Base-by-base conservation (phyloP, 2,329 filamentous ascomycete genomes). In the Talaromyces marneffei region DNA sequence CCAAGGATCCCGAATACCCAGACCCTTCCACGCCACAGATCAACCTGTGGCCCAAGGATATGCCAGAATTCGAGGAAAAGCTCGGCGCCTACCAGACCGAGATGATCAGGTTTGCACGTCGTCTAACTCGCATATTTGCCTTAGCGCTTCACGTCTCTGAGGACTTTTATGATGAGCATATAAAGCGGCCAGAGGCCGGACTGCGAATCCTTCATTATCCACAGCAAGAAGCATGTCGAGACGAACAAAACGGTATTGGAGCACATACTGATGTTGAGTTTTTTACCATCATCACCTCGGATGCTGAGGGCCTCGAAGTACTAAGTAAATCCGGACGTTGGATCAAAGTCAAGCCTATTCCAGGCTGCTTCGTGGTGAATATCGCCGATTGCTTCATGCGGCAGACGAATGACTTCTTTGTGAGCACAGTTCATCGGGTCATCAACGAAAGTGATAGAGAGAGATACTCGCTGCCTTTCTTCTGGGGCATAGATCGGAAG, bases 251-350 rank as follows among this genome's bases (percentile, higher is more conserved):
- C 35, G 71, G 71, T 20, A 70, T 57, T 14, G 55, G 55, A 18
- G 55, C 77, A 0, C 77, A 79, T 57, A 78, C 76, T 0, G 77
- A 78, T 57, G 72, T 75, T 58, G 71, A 78, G 61, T 72, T 72
- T 57, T 78, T 78, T 63, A 78, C 76, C 8, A 74, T 78, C 54
- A 66, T 78, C 8, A 57, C 57, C 12, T 75, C 77, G 62, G 59
- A 63, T 5, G 66, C 67, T 14, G 75, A 72, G 9, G 77, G 76
- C 0, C 70, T 79, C 3, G 73, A 79, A 62, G 76, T 78, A 0
- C 66, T 78, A n/a, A 75, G 71, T 60, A 73, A 73, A 29, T 63
- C 69, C 3, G 75, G 75, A 1, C 66, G 68, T 33, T 78, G 75
- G 76, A 68, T 78, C 29, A 69, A 72, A 50, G 75, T 73, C 18